Conservation (phyloP, 805 yeast species). For the Wickerhamia fluorescens region DNA sequence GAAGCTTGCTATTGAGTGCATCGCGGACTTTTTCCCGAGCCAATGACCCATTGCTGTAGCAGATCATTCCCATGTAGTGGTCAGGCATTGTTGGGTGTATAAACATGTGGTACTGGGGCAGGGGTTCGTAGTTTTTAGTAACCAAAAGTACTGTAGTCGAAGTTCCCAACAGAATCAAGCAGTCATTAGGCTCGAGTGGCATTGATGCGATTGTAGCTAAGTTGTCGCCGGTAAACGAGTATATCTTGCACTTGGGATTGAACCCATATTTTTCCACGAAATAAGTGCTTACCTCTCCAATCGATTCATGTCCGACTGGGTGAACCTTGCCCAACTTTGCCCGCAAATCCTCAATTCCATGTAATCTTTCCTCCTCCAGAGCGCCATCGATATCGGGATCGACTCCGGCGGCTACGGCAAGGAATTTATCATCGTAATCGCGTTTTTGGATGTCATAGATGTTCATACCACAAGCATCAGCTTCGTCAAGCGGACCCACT, state of each 20-base stretch:
- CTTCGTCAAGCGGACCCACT: slow-evolving; percentile 61
- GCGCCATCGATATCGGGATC: slow-evolving; percentile 38
- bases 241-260: slow-evolving; percentile 46
- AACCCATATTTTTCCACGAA: slow-evolving; percentile 63
- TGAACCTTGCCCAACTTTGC: slow-evolving; percentile 48
- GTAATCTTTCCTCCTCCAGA: slow-evolving; percentile 7
- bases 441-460: slow-evolving; percentile 61
- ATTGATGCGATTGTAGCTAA: slow-evolving; percentile 80
- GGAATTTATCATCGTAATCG: slow-evolving; percentile 49
- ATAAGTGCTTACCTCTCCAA: slow-evolving; percentile 52
- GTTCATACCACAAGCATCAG: slow-evolving; percentile 94
- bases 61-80: slow-evolving; percentile 90
- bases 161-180: slow-evolving; percentile 79
- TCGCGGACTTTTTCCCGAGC: slow-evolving; percentile 78
- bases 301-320: slow-evolving; percentile 42
- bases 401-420: slow-evolving; percentile 48
- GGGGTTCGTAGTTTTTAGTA: slow-evolving; percentile 71
- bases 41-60: slow-evolving; percentile 85
- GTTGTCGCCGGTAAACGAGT: slow-evolving; percentile 86
- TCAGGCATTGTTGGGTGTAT: slow-evolving; percentile 74
- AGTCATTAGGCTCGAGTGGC: slow-evolving; percentile 70
- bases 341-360: slow-evolving; percentile 36
- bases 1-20: slow-evolving; percentile 43
- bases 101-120: slow-evolving; percentile 78
- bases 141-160: slow-evolving; percentile 84